Conservation (phyloP, 164 flowering plant species). For the Vitis riparia region DNA sequence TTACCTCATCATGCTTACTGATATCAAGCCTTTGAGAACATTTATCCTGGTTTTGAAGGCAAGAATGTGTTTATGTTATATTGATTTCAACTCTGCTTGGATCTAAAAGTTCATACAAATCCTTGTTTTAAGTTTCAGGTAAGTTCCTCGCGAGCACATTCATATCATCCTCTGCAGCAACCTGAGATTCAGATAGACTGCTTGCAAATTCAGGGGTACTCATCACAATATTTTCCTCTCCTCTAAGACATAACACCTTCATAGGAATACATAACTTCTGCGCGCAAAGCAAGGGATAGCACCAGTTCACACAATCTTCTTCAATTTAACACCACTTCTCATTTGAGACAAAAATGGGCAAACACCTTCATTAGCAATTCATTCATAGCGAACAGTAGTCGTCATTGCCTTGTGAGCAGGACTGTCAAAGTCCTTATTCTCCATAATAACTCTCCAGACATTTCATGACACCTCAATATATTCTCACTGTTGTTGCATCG, state of each 20-base stretch:
- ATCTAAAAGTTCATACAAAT: conserved; percentile 7
- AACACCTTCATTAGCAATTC: too few species aligned
- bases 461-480: too few species aligned
- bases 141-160: conserved; percentile 5
- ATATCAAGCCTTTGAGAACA: conserved; percentile 12
- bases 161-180: conserved; percentile 4
- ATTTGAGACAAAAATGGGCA: too few species aligned
- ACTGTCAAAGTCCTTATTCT: too few species aligned
- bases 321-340: too few species aligned
- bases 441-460: too few species aligned
- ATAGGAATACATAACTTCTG: too few species aligned
- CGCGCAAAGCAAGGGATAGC: too few species aligned
- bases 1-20: conserved; percentile 4
- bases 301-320: too few species aligned
- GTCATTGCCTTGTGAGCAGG: too few species aligned
- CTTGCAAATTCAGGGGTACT: conserved; percentile 15
- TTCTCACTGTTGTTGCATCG: too few species aligned
- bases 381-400: too few species aligned
- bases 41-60: background rate
- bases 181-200: background rate
- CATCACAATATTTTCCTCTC: conserved; percentile 2
- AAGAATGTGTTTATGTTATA: conserved; percentile 4
- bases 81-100: conserved; percentile 6
- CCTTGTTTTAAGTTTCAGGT: conserved; percentile 6
- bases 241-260: background rate